Conservation (phyloP, 2,329 filamentous ascomycete species). For the Byssochlamys sp. region DNA sequence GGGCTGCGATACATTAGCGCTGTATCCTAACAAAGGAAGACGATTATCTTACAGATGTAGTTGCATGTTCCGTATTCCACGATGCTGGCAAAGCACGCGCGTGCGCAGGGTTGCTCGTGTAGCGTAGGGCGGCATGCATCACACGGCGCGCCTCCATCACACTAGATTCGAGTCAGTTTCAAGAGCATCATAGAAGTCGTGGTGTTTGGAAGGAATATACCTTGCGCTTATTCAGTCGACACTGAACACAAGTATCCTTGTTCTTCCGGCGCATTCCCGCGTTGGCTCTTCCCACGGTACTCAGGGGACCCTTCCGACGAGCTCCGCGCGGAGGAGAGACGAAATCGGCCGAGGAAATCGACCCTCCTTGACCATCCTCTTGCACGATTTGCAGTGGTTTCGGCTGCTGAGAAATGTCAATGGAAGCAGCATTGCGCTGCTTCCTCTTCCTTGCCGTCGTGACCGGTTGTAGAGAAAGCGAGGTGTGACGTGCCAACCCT, state of each 20-base stretch:
- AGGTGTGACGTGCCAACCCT: neutral
- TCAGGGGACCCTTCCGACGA: slow-evolving; percentile 33
- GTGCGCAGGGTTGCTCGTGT: slow-evolving; percentile 35
- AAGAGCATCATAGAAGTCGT: neutral
- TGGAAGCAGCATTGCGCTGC: slow-evolving; percentile 17
- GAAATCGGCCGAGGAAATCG: slow-evolving; percentile 32
- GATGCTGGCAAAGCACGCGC: slow-evolving; percentile 36
- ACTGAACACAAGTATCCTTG: slow-evolving; percentile 37
- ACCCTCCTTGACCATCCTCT: slow-evolving; percentile 34
- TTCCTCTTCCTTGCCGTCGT: slow-evolving; percentile 22
- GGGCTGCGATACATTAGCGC: slow-evolving; percentile 23
- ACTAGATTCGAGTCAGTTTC: slow-evolving; percentile 18
- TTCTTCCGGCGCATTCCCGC: slow-evolving; percentile 35
- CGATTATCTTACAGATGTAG: slow-evolving; percentile 31
- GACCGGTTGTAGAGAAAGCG: neutral
- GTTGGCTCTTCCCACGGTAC: slow-evolving; percentile 30
- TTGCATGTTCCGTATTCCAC: slow-evolving; percentile 38
- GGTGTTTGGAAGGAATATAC: slow-evolving; percentile 14
- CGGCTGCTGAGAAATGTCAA: slow-evolving; percentile 19
- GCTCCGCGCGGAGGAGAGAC: slow-evolving; percentile 34
- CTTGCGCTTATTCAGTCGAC: slow-evolving; percentile 36
- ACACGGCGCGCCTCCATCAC: slow-evolving; percentile 34
- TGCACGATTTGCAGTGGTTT: slow-evolving; percentile 35
- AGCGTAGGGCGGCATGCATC: slow-evolving; percentile 33
- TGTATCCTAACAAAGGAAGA: neutral